These are phyloP conservation scores for Mariannaea elegans DNA, from an alignment of 2,329 filamentous ascomycete genomes.

Conservation along the genomic window DNA sequence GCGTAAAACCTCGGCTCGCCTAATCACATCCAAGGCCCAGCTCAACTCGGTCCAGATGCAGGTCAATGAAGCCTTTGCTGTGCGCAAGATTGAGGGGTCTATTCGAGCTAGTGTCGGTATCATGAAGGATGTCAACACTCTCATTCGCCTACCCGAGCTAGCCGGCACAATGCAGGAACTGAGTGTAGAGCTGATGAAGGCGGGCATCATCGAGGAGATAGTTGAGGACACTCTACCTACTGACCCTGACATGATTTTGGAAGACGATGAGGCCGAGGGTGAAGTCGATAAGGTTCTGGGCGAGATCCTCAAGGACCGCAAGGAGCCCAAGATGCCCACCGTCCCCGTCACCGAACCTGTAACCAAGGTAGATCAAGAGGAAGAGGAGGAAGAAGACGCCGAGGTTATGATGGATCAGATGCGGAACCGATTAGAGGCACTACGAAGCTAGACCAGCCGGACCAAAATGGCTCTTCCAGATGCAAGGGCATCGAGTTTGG, in stretches of 20 bases:
- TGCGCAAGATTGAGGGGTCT: slow-evolving; percentile 94
- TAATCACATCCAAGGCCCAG: slow-evolving; percentile 90
- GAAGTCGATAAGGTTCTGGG: slow-evolving; percentile 95
- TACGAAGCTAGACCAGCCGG: slow-evolving; percentile 80
- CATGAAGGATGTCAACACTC: slow-evolving; percentile 94
- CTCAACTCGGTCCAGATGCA: slow-evolving; percentile 95
- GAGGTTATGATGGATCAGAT: slow-evolving; percentile 95
- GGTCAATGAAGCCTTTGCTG: slow-evolving; percentile 94
- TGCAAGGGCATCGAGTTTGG: too few relatives aligned
- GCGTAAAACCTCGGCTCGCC: slow-evolving; percentile 76
- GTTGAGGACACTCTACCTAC: slow-evolving; percentile 85
- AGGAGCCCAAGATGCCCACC: slow-evolving; percentile 65
- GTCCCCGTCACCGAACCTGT: slow-evolving; percentile 65
- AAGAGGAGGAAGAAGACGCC: slow-evolving; percentile 76
- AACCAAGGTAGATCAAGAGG: slow-evolving; percentile 59
- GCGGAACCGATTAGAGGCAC: slow-evolving; percentile 87
- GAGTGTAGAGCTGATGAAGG: slow-evolving; percentile 87
- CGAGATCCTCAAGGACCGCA: slow-evolving; percentile 86
- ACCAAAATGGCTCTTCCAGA: too few relatives aligned
- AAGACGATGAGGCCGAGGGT: slow-evolving; percentile 77
- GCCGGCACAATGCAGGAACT: slow-evolving; percentile 90
- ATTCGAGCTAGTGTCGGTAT: slow-evolving; percentile 87
- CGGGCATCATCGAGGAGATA: slow-evolving; percentile 98
- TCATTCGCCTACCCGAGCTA: slow-evolving; percentile 85
- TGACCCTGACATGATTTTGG: slow-evolving; percentile 74